Evolutionary conservation across 768 basidiomycete genomes (phyloP).

Genomic region (Calocybe indica): DNA sequence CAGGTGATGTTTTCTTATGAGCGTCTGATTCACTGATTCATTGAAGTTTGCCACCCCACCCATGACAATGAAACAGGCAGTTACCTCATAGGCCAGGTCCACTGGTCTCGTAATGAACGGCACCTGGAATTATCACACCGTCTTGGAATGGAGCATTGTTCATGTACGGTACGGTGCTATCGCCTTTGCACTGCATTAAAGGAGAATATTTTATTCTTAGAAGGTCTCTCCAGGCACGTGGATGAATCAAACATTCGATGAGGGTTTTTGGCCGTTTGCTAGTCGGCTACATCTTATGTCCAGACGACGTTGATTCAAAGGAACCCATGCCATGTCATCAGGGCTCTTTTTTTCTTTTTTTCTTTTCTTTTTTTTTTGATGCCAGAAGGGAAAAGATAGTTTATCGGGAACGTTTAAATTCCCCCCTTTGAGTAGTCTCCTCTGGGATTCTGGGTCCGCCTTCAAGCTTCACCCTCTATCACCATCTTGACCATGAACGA

Average conservation of each 20-base stretch:
- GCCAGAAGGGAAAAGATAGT: no score
- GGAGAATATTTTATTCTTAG: constrained; percentile 2
- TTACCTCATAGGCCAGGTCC: no score
- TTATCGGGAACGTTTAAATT: background rate
- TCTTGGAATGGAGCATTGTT: background rate
- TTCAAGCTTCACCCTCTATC: background rate
- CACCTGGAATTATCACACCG: background rate
- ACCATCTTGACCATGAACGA: constrained; percentile 15
- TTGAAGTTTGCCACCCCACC: no score
- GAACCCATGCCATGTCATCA: no score
- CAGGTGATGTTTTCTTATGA: no score
- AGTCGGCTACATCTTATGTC: constrained; percentile 10
- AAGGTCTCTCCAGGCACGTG: constrained; percentile 4
- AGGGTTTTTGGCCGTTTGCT: constrained; percentile 38
- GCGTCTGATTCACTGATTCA: no score
- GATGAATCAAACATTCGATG: constrained; percentile 12
- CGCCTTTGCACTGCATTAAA: background rate
- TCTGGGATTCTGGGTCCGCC: background rate
- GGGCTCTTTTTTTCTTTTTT: no score
- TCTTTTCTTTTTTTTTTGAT: no score
- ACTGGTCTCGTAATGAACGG: no score
- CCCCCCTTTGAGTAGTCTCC: background rate
- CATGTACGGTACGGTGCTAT: background rate
- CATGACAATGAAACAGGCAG: no score
- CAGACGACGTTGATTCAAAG: no score